Evolutionary conservation across 805 yeast genomes (phyloP), one percentile per base, ranked within the genome.

Genomic region (Spathaspora girioi): DNA sequence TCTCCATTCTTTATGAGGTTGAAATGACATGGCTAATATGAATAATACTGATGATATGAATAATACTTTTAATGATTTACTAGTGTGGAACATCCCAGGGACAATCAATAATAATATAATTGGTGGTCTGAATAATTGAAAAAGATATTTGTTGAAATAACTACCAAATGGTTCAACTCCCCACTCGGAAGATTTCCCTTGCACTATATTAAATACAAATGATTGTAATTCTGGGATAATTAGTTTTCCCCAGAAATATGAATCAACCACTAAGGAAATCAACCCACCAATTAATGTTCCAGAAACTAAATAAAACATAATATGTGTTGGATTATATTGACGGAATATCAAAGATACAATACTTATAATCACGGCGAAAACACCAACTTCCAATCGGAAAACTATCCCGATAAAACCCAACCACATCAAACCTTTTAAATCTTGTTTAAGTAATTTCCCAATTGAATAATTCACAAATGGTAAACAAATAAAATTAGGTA

Each of bases 1-100:
- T 59, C 97, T 79, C 96, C 96, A 89, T 71, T 93, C 98, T 64
- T 93, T 93, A 60, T 93, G 97, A 2, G 94, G 91, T 66, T 88
- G 94, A 48, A 85, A 65, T 0, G 97, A 90, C 78, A 91, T 77
- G 5, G 82, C 59, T 1, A 71, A 54, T n/a, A 91, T 75, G 61
- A 73, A 92, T 14, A 80, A 47, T 1, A 84, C 42, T 0, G 87
- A 70, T 1, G 89, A 72, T 15, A 79, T 53, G 1, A 80, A 73
- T 26, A 84, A 61, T 5, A 83, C 67, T 41, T 79, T 76, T 46
- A 74, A 56, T 2, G 76, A 67, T 50, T 64, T 35, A 69, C 70
- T 31, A 65, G 71, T 67, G 67, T 17, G 51, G 45, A 19, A 54
- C 62, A 65, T 51, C 0, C 78, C 78, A 10, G 69, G 62, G n/a